phyloP scores from a whole-genome alignment of 2,329 filamentous ascomycete genomes.

The Fusarium compactum region DNA sequence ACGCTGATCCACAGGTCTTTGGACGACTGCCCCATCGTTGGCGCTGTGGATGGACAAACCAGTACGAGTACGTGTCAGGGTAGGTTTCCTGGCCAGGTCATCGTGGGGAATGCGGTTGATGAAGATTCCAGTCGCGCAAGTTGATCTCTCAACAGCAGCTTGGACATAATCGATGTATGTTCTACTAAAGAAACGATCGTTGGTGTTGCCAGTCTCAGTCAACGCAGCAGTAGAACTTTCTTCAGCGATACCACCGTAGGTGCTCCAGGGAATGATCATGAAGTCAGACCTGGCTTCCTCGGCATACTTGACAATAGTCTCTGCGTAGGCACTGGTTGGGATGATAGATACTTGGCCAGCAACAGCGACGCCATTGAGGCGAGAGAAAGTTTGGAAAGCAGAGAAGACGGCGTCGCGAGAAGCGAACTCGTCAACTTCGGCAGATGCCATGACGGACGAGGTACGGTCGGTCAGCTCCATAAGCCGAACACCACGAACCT shows the following conservation, averaged over 20 bases:
- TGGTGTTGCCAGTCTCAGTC: constrained; percentile 36
- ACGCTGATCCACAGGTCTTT: constrained; percentile 71
- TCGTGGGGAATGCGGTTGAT: constrained; percentile 56
- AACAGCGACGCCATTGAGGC: constrained; percentile 84
- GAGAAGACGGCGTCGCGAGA: constrained; percentile 87
- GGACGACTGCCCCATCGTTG: constrained; percentile 66
- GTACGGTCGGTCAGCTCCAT: constrained; percentile 91
- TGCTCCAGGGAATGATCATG: constrained; percentile 90
- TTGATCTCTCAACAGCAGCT: constrained; percentile 72
- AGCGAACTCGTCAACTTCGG: constrained; percentile 80
- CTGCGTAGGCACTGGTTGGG: constrained; percentile 81
- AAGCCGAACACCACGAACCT: constrained; percentile 80
- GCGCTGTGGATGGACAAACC: constrained; percentile 48
- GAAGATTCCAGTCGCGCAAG: constrained; percentile 77
- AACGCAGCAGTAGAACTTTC: constrained; percentile 32
- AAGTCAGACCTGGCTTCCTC: constrained; percentile 78
- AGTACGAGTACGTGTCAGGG: constrained; percentile 50
- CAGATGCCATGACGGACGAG: constrained; percentile 94
- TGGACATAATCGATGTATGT: constrained; percentile 81
- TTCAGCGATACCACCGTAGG: constrained; percentile 81
- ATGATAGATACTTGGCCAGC: constrained; percentile 85
- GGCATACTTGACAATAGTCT: constrained; percentile 78
- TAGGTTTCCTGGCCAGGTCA: constrained; percentile 61
- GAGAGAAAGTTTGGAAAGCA: constrained; percentile 88
- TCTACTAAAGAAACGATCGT: constrained; percentile 49